Percentiles rank a stretch among this genome's conserved stretches.
Evolutionary conservation across 768 basidiomycete genomes (phyloP).

Genomic region (Lactarius deliciosus): DNA sequence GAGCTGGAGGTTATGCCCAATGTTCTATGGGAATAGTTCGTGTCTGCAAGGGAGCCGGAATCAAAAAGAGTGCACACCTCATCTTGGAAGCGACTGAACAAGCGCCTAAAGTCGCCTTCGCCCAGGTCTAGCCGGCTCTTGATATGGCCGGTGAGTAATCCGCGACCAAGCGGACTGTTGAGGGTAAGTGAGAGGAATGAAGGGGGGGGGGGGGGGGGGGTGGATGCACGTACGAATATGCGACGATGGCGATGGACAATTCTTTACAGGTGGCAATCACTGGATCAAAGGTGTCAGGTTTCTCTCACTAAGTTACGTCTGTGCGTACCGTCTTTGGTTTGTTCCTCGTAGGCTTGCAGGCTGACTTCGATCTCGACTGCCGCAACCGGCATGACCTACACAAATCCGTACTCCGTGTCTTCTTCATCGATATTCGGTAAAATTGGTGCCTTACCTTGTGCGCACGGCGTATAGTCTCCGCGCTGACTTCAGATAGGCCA

Average conservation of each 20-base stretch:
- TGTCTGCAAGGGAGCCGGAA: constrained; percentile 15
- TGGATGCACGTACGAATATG: constrained; percentile 48
- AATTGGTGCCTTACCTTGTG: constrained; percentile 27
- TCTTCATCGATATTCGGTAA: background rate
- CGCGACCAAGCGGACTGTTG: constrained; percentile 51
- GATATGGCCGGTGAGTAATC: constrained; percentile 52
- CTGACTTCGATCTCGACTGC: constrained; percentile 71
- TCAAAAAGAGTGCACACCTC: constrained; percentile 32
- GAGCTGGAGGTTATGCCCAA: constrained; percentile 43
- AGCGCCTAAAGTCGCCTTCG: constrained; percentile 39
- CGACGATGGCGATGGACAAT: constrained; percentile 53
- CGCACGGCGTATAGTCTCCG: constrained; percentile 45
- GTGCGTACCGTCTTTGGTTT: constrained; percentile 45
- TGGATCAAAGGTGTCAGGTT: constrained; percentile 11
- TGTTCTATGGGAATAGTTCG: constrained; percentile 33
- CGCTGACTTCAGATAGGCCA: constrained; percentile 57
- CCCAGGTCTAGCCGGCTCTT: constrained; percentile 39
- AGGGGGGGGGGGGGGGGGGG: background rate
- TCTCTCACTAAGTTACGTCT: background rate
- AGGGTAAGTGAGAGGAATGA: constrained; percentile 1
- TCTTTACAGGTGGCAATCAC: constrained; percentile 55
- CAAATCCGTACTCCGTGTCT: background rate
- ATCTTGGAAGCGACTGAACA: constrained; percentile 40
- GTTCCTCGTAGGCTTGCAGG: constrained; percentile 56
- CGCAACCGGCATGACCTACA: constrained; percentile 55